Conservation (phyloP, 2,329 filamentous ascomycete genomes). For the Scedosporium boydii region DNA sequence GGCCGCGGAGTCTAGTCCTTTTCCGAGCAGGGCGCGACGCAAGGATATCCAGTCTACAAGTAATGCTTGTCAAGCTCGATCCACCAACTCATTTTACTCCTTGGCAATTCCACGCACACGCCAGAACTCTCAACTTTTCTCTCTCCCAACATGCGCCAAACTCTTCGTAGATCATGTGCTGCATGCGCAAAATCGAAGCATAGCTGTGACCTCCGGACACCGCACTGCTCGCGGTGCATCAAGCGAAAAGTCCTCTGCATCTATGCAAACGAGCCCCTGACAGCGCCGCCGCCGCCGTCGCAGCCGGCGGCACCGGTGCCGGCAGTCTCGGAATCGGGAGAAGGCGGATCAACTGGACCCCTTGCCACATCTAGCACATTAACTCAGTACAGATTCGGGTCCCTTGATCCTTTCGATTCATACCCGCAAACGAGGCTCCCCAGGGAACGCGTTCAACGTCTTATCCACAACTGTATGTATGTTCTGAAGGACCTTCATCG, state of each 20-base stretch:
- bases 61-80: neutral
- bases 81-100: neutral
- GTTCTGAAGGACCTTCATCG: neutral
- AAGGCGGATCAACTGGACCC: neutral
- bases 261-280: slow-evolving; percentile 45
- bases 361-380: slow-evolving; percentile 9
- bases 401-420: slow-evolving; percentile 46
- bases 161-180: slow-evolving; percentile 47
- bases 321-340: slow-evolving; percentile 1
- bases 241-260: slow-evolving; percentile 36
- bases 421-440: slow-evolving; percentile 44
- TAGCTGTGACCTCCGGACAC: slow-evolving; percentile 43
- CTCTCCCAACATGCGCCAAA: slow-evolving; percentile 34
- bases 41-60: neutral
- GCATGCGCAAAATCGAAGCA: slow-evolving; percentile 47
- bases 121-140: neutral
- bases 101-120: neutral
- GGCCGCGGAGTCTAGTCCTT: slow-evolving; percentile 21
- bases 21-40: slow-evolving; percentile 9
- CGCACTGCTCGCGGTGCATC: slow-evolving; percentile 44
- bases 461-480: slow-evolving; percentile 45
- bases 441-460: slow-evolving; percentile 37
- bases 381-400: slow-evolving; percentile 18
- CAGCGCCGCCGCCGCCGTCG: slow-evolving; percentile 11
- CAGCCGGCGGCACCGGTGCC: neutral